Base-by-base conservation (phyloP, 2,329 filamentous ascomycete species). In the Juglanconis juglandina region DNA sequence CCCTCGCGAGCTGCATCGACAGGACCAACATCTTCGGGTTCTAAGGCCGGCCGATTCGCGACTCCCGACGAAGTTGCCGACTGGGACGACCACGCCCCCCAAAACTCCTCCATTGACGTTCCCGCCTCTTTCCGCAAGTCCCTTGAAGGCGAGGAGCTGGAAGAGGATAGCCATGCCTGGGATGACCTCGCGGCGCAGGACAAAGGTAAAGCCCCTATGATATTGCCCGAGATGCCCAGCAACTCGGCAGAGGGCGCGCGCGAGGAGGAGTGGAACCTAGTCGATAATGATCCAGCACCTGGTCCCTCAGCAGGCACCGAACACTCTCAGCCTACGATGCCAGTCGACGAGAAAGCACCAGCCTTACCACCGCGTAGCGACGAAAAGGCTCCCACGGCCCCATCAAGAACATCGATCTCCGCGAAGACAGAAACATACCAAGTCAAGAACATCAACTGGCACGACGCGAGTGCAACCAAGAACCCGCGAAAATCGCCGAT, bases 381-480 rank as follows among this genome's bases (percentile, higher is more conserved):
- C n/a, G 60, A 61, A 24, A 58, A 55, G 34, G 55, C 66, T 7
- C 64, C 64, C 1, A 46, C 69, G 3, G 72, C 71, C 14, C 75
- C 77, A 0, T 76, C 79, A 1, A 73, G 78, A 39, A 72, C 76
- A 1, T 75, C 77, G 1, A 71, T 77, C 3, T 72, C 77, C n/a
- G 76, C 74, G 50, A 81, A 80, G 66, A 76, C 80, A 0, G 92
- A 97, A 73, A 95, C 92, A 1, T 98, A 99, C 68, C 89, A 92
- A 59, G 93, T 98, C 72, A 96, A 96, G 71, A 92, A 93, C 62
- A 88, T 98, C 63, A 87, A 85, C 63, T 98, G 94, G 93, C 80
- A 87, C 62, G 91, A 97, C 71, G 74, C 79, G 2, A 82, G 71
- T 10, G 79, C 81, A 0, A 72, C 79, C 1, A 80, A 83, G n/a